Base-by-base conservation (phyloP, 352 stramenopile genomes). In the Globisporangium uncinulatum region DNA sequence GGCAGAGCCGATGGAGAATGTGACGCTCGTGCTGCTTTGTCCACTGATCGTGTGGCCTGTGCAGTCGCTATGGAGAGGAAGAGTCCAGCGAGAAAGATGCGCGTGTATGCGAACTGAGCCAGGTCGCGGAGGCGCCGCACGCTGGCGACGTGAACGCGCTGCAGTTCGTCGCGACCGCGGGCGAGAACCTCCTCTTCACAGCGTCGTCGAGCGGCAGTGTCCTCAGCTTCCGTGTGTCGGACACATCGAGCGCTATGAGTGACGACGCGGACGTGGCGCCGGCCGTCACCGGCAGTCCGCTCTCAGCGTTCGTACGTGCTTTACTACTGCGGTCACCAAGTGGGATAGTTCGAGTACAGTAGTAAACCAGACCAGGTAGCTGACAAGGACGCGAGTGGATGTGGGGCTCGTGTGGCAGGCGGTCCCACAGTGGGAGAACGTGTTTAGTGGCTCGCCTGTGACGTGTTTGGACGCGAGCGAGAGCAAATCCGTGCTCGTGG, bases 71-170 rank as follows among this genome's bases (percentile, higher is more conserved):
- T 46, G 17, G 15, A 46, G 32, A 20, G 31, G 31, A 50, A 54
- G 39, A 17, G 54, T 50, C 20, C 45, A 20, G 62, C 6, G 51
- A 29, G 14, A 48, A 62, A 17, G 51, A 56, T 13, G 8, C 49
- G 7, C 62, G 57, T 13, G 48, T 67, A 44, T 83, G 67, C 45
- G 72, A 89, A 41, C 62, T 89, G 37, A 76, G 50, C 8, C 65
- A 61, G 3, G 56, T 91, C 57, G 70, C 70, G 10, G 66, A 85
- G 49, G 62, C 61, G 13, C 61, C 74, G 21, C 74, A 86, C 50
- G 64, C 68, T 0, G 79, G 81, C 57, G 81, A 89, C 39, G 81
- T 87, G 42, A 86, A 84, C 55, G 78, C 74, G 32, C 63, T 91
- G 39, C 63, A 68, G 20, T 89, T 89, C 51, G 73, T 84, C 19